Conservation (phyloP, 2,329 filamentous ascomycete species). For the Fusarium sororula region DNA sequence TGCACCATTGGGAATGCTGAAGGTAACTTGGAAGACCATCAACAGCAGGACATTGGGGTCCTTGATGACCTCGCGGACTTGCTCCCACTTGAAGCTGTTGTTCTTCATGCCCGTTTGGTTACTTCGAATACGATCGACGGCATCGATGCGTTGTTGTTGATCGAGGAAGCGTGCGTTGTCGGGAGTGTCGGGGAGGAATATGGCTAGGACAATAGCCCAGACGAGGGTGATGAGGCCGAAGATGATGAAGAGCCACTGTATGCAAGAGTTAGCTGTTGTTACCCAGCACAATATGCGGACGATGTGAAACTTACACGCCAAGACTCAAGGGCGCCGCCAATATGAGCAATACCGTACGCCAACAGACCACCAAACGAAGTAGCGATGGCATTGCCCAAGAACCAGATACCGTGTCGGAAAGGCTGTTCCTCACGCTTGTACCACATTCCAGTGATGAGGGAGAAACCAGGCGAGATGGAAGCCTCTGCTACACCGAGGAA, state of each 20-base stretch:
- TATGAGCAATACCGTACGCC: constrained; percentile 35
- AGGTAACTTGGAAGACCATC: constrained; percentile 30
- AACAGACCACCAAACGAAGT: constrained; percentile 34
- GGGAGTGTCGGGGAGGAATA: constrained; percentile 34
- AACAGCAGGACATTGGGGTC: constrained; percentile 34
- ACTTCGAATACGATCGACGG: constrained; percentile 26
- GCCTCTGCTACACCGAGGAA: constrained; percentile 38
- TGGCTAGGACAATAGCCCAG: constrained; percentile 17
- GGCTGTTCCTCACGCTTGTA: constrained; percentile 37
- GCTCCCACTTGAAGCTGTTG: constrained; percentile 34
- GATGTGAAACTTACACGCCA: constrained; percentile 26
- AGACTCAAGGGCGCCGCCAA: constrained; percentile 16
- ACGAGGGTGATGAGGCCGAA: constrained; percentile 34
- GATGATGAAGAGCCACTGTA: constrained; percentile 36
- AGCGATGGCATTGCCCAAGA: constrained; percentile 34
- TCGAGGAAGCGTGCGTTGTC: constrained; percentile 26
- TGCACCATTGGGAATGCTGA: constrained; percentile 36
- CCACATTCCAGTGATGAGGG: constrained; percentile 39
- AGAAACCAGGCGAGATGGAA: constrained; percentile 37
- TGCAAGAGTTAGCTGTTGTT: accelerated
- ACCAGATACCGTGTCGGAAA: constrained; percentile 38
- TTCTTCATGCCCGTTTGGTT: constrained; percentile 37
- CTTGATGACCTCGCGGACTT: constrained; percentile 31
- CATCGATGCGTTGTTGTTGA: constrained; percentile 20
- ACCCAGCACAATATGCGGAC: accelerated